phyloP scores from a whole-genome alignment of 345 rosid genomes.

The Brassica carinata region DNA sequence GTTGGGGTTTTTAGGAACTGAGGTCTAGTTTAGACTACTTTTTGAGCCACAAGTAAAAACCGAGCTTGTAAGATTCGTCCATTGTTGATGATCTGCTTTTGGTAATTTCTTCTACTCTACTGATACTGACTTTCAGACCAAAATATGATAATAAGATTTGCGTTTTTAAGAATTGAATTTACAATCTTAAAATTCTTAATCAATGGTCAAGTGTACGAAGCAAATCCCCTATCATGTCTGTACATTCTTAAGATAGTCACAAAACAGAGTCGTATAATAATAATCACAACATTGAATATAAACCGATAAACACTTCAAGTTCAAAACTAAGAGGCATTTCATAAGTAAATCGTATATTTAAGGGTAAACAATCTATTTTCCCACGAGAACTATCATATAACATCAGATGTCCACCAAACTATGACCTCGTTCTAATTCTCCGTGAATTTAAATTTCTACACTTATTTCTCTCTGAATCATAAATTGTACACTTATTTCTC shows the following conservation, averaged over 20 bases:
- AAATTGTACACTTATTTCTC: no score
- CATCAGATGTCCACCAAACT: no score
- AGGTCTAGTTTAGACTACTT: neutral
- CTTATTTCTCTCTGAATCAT: no score
- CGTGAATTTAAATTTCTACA: no score
- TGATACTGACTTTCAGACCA: no score
- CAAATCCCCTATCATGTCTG: neutral
- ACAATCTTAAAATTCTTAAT: neutral
- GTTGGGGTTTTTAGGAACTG: neutral
- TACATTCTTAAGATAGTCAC: neutral
- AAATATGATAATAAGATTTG: no score
- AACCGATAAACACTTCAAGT: neutral
- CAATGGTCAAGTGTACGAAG: neutral
- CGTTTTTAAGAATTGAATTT: neutral
- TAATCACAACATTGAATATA: neutral
- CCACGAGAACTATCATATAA: no score
- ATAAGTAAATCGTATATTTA: no score
- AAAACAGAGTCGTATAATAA: neutral
- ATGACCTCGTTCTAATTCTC: no score
- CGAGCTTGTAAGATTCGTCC: neutral
- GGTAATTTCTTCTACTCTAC: neutral
- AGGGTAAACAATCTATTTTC: no score
- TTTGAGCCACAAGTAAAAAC: constrained; percentile 1
- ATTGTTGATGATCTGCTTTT: neutral
- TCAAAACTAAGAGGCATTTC: neutral